Conservation (phyloP, 371 early-diverging fungal genomes). For the Circinella umbellata region DNA sequence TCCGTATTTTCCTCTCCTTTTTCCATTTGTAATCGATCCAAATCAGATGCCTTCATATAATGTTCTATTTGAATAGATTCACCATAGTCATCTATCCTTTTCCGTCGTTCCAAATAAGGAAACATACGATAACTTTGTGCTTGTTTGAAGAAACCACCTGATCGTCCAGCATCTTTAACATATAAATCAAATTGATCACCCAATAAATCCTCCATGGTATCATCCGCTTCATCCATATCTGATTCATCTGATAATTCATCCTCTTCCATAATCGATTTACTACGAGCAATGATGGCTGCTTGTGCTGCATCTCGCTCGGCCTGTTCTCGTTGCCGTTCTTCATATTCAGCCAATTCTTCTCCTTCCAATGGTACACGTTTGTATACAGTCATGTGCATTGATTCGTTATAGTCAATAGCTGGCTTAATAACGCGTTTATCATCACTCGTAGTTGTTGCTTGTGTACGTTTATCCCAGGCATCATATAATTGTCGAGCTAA, state of each 20-base stretch:
- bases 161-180: slow-evolving; percentile 71
- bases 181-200: slow-evolving; percentile 78
- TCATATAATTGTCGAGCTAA: slow-evolving; percentile 75
- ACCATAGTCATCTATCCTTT: slow-evolving; percentile 93
- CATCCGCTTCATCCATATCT: slow-evolving; percentile 69
- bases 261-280: slow-evolving; percentile 74
- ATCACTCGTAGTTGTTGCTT: slow-evolving; percentile 1
- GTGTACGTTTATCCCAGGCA: slow-evolving; percentile 60
- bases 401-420: slow-evolving; percentile 55
- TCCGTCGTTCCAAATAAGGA: slow-evolving; percentile 82
- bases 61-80: slow-evolving; percentile 85
- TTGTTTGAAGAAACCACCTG: slow-evolving; percentile 82
- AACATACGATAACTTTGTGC: slow-evolving; percentile 88
- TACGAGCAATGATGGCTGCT: slow-evolving; percentile 71
- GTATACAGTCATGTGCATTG: slow-evolving; percentile 41
- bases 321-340: slow-evolving; percentile 63
- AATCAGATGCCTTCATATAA: slow-evolving; percentile 62
- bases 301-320: slow-evolving; percentile 78
- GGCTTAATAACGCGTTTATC: slow-evolving; percentile 42
- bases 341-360: slow-evolving; percentile 76
- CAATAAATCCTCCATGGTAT: slow-evolving; percentile 60
- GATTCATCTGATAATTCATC: slow-evolving; percentile 66
- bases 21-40: slow-evolving; percentile 41
- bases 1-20: slow-evolving; percentile 39
- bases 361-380: slow-evolving; percentile 87